These are phyloP conservation scores for Botrytis porri DNA, from an alignment of 2,329 filamentous ascomycete species.

Conservation along the genomic window DNA sequence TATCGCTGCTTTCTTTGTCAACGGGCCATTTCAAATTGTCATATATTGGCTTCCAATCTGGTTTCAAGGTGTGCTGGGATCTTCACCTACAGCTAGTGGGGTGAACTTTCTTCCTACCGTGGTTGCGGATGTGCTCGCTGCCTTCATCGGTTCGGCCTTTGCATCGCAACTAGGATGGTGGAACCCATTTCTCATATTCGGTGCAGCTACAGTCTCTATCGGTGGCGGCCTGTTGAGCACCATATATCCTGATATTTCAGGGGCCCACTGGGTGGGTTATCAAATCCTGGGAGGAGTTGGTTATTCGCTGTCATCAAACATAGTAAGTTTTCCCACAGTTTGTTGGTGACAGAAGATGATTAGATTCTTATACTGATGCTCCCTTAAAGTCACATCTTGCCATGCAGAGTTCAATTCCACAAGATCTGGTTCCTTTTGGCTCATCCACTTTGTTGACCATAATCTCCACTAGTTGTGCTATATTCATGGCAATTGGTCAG, in stretches of 20 bases:
- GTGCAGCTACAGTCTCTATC: conserved; percentile 1
- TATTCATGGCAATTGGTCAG: conserved; percentile 17
- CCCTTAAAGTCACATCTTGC: conserved; percentile 8
- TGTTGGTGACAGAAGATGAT: no score
- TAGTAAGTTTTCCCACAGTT: no score
- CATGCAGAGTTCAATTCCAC: conserved; percentile 11
- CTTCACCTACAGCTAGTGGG: conserved; percentile 38
- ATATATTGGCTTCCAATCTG: conserved; percentile 43
- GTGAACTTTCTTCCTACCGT: conserved; percentile 41
- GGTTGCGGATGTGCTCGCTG: conserved; percentile 14
- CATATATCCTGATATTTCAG: background rate
- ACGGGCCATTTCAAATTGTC: conserved; percentile 39
- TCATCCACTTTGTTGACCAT: conserved; percentile 14
- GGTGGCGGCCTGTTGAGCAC: conserved; percentile 14
- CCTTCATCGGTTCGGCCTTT: conserved; percentile 8
- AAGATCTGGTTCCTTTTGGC: conserved; percentile 11
- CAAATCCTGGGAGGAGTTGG: conserved; percentile 9
- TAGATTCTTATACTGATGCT: no score
- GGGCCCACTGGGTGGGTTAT: background rate
- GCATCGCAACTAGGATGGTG: conserved; percentile 1
- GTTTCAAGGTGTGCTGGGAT: conserved; percentile 46
- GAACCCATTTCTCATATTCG: conserved; percentile 16
- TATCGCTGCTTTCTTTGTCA: conserved; percentile 37
- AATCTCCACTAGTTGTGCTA: conserved; percentile 9
- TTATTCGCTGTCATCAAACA: background rate